Base-by-base conservation (phyloP, 352 stramenopile genomes). In the Phytophthora sp. region DNA sequence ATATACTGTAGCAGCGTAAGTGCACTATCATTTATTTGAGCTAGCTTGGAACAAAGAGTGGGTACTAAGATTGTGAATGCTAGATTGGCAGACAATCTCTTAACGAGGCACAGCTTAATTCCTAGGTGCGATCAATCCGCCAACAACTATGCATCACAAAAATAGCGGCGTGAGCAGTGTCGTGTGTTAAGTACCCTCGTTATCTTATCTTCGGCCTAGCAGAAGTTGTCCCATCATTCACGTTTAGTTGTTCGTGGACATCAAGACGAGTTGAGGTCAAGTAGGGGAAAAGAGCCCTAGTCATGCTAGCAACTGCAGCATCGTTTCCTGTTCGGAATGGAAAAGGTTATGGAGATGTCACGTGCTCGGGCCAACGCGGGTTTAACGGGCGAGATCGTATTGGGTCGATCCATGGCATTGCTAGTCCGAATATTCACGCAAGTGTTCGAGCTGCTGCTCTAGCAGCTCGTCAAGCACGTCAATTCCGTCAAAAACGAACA, bases 401-500 rank as follows among this genome's bases (percentile, higher is more conserved):
- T 9, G 52, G 57, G 5, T 72, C 64, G 3, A 23, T 72, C 10
- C 57, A 72, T 18, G 64, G 64, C 5, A 44, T 57, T 18, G 50
- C 59, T 4, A 79, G 57, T n/a, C 60, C 71, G 3, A 64, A 57
- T 2, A 30, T 67, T 9, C 39, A 67, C 23, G 71, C 74, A 0
- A 63, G 72, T 11, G 61, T 89, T 3, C 72, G 79, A 2, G 74
- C 78, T 8, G 77, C 82, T 15, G 80, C 70, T 4, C 41, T 85
- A 4, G 82, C 80, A n/a, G 78, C 82, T n/a, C 78, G 65, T 13
- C 72, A 81, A 20, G 76, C 69, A 5, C 70, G 66, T 5, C 69
- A 79, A 10, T 55, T 82, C 27, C 79, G 78, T 11, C 48, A 79
- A 42, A 72, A 64, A 24, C 51, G 17, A 58, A 26, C 13, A 28